Evolutionary conservation across 2,329 filamentous ascomycete genomes (phyloP), one percentile per base, ranked within the genome.

Genomic region (Neodidymelliopsis sp.): DNA sequence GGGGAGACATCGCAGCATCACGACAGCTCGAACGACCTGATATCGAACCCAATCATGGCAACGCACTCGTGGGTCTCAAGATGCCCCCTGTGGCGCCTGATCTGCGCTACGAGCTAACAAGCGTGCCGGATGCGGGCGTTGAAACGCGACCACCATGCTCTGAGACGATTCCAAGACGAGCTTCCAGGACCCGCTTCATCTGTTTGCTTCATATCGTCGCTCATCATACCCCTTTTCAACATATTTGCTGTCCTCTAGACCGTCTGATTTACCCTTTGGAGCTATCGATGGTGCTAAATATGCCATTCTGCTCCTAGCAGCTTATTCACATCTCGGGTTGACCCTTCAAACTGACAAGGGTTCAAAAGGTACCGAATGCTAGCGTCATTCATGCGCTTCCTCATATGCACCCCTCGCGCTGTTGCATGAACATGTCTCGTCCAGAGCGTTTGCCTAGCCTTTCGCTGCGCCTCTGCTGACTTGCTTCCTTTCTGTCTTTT

Each of bases 341-440:
- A 59, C 49, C 49, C 57, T n/a, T 71, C 70, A 73, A 70, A 73
- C 69, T 51, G 53, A 70, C 62, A 63, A 67, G 66, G 68, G 55
- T 61, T 63, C 63, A 66, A 51, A 57, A 59, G 56, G 62, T 59
- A 66, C 66, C 60, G 61, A 66, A 53, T 62, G 50, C 54, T 71
- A 71, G 69, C 64, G 61, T 68, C 44, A 22, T 72, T 70, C 58
- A 73, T 73, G 70, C 70, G 52, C 54, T 55, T 54, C 60, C 56
- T 73, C 68, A 71, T 63, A 71, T 69, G 62, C 65, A 61, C 57
- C 55, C 63, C 57, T 59, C 54, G 40, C 59, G 62, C 63, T 56
- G 48, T 60, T 52, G 62, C 67, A 63, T 66, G 59, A 62, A 63
- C 66, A 57, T 67, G 65, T 66, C 62, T 69, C 62, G 62, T 60